Conservation (phyloP, 2,329 filamentous ascomycete genomes). For the Apiospora saccharicola region DNA sequence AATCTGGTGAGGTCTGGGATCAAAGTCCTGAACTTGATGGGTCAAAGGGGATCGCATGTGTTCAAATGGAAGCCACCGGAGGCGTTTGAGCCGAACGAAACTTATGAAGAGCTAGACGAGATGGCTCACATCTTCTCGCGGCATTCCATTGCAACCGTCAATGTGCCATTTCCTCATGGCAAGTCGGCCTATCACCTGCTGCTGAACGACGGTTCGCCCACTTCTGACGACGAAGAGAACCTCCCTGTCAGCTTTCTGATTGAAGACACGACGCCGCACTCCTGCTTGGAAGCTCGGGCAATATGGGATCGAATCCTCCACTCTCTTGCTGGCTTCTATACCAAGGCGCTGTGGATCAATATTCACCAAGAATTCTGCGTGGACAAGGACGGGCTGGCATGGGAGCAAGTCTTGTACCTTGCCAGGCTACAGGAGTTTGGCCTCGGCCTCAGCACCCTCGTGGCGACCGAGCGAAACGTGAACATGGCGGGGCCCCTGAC, state of each 20-base stretch:
- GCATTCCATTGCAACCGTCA: constrained; percentile 35
- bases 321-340: constrained; percentile 35
- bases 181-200: constrained; percentile 40
- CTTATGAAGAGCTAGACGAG: constrained; percentile 35
- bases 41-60: constrained; percentile 25
- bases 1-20: constrained; percentile 38
- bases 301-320: constrained; percentile 35
- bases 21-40: constrained; percentile 36
- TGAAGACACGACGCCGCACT: constrained; percentile 28
- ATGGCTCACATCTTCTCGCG: constrained; percentile 38
- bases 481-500: constrained; percentile 27
- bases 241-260: constrained; percentile 22
- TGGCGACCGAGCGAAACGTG: constrained; percentile 22
- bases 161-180: constrained; percentile 37
- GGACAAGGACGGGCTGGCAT: constrained; percentile 30
- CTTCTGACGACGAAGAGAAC: constrained; percentile 24
- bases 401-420: constrained; percentile 33
- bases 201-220: constrained; percentile 32
- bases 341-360: constrained; percentile 35
- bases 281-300: constrained; percentile 31
- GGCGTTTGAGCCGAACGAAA: constrained; percentile 18
- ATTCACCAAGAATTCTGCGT: constrained; percentile 34
- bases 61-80: constrained; percentile 20
- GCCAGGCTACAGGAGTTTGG: constrained; percentile 32
- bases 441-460: constrained; percentile 30